Evolutionary conservation across 129 eudicot genomes (phyloP).

Genomic region (Oenanthe sinensis): DNA sequence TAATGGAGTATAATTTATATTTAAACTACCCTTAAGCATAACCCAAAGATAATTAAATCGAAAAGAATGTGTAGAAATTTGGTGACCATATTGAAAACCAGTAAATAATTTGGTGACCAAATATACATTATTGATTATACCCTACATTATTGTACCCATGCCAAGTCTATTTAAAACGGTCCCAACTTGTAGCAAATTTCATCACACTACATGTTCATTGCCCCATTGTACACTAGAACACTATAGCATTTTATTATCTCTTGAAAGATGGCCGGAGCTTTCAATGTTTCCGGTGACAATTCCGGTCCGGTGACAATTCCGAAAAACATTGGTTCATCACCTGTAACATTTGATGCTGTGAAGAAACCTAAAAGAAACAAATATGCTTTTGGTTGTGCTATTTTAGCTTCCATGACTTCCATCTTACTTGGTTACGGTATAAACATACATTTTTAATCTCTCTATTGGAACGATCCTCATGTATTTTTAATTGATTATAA

Average conservation of each 20-base stretch:
- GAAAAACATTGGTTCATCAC: background rate
- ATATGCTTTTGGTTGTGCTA: conserved; percentile 17
- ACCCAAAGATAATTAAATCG: too few species aligned
- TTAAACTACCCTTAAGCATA: too few species aligned
- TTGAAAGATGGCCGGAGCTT: conserved; percentile 8
- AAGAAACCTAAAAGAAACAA: conserved; percentile 15
- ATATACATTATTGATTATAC: background rate
- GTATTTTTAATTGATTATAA: too few species aligned
- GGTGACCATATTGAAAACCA: background rate
- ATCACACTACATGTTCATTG: background rate
- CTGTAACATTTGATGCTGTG: conserved; percentile 9
- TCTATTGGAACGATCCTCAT: too few species aligned
- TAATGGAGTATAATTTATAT: too few species aligned
- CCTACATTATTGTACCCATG: background rate
- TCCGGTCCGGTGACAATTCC: too few species aligned
- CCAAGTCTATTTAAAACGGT: background rate
- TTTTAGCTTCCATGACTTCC: conserved; percentile 20
- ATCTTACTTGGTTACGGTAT: conserved; percentile 19
- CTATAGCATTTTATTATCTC: background rate
- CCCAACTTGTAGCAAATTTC: background rate
- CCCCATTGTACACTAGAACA: background rate
- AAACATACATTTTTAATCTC: background rate
- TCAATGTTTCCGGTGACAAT: background rate
- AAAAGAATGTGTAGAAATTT: background rate
- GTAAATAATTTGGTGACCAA: background rate